These are phyloP conservation scores for Candida smagusa DNA, from an alignment of 1,139 yeast genomes.

Conservation along the genomic window DNA sequence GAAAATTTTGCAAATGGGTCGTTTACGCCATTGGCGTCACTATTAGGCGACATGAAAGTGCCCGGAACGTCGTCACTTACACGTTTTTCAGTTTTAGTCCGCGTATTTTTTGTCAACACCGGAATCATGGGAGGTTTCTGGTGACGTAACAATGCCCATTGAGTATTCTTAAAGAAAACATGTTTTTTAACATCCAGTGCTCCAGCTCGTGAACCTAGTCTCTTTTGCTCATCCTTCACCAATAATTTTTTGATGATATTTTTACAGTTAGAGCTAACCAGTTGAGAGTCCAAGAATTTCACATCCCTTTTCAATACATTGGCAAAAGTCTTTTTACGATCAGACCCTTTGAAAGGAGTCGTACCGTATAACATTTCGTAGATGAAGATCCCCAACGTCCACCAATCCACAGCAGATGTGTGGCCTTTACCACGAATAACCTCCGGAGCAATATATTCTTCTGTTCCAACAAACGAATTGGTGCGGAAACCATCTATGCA, in stretches of 20 bases:
- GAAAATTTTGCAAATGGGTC: constrained; percentile 90
- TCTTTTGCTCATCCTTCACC: constrained; percentile 81
- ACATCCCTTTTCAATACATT: constrained; percentile 84
- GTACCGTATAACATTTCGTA: constrained; percentile 95
- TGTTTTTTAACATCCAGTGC: constrained; percentile 93
- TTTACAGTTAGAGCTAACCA: constrained; percentile 72
- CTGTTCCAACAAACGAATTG: constrained; percentile 96
- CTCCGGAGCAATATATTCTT: constrained; percentile 97
- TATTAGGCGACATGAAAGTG: constrained; percentile 3
- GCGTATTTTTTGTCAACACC: constrained; percentile 58
- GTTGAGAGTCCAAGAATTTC: constrained; percentile 55
- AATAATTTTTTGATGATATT: constrained; percentile 74
- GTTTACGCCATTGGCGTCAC: constrained; percentile 20
- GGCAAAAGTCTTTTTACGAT: constrained; percentile 84
- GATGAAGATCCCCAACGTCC: constrained; percentile 91
- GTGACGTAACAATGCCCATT: constrained; percentile 92
- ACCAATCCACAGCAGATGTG: constrained; percentile 98
- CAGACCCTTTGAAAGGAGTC: constrained; percentile 92
- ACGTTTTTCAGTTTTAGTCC: constrained; percentile 20
- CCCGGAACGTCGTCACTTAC: constrained; percentile 23
- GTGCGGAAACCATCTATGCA: constrained; percentile 96
- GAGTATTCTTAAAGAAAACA: constrained; percentile 82
- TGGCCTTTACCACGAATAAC: constrained; percentile 97
- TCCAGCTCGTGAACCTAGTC: constrained; percentile 89
- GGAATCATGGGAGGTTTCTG: constrained; percentile 96